These are phyloP conservation scores for Magnaporthiopsis incrustans DNA, from an alignment of 2,329 filamentous ascomycete species.

Conservation along the genomic window DNA sequence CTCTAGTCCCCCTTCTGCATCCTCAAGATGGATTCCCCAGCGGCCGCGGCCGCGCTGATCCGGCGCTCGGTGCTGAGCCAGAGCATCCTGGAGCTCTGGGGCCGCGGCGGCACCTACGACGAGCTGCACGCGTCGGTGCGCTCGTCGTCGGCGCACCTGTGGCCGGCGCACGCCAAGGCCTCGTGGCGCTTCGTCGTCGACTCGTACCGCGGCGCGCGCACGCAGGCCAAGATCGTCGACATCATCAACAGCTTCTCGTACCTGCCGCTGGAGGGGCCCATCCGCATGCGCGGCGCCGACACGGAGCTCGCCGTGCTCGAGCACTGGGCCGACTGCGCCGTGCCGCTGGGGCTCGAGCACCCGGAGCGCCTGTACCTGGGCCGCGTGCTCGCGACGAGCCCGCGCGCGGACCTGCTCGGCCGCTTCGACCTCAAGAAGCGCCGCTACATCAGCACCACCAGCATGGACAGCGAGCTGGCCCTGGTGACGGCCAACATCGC, in stretches of 20 bases:
- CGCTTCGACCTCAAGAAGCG: constrained; percentile 89
- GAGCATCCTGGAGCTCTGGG: constrained; percentile 87
- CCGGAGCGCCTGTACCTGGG: constrained; percentile 63
- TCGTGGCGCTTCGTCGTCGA: constrained; percentile 85
- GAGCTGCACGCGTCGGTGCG: constrained; percentile 61
- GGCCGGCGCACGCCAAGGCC: constrained; percentile 53
- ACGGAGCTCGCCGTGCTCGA: constrained; percentile 76
- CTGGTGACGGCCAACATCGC: constrained; percentile 89
- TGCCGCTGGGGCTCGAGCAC: constrained; percentile 37
- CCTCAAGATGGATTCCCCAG: constrained; percentile 57
- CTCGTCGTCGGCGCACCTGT: constrained; percentile 50
- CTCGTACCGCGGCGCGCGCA: constrained; percentile 68
- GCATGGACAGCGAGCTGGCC: constrained; percentile 92
- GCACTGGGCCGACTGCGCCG: constrained; percentile 57
- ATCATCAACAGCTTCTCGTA: constrained; percentile 80
- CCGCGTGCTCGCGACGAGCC: constrained; percentile 58
- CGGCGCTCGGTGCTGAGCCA: constrained; percentile 73
- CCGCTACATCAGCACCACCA: constrained; percentile 88
- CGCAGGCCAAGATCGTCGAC: constrained; percentile 51
- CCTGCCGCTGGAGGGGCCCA: constrained; percentile 68
- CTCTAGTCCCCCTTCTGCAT: constrained; percentile 81
- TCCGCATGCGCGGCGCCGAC: constrained; percentile 66
- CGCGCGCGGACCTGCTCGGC: constrained; percentile 58
- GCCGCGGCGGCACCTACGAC: constrained; percentile 56
- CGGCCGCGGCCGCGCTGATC: constrained; percentile 59